Percentiles rank a stretch among this genome's conserved stretches.
Evolutionary conservation across 2,329 filamentous ascomycete species (phyloP).

Genomic region (Fusarium guadeloupense): DNA sequence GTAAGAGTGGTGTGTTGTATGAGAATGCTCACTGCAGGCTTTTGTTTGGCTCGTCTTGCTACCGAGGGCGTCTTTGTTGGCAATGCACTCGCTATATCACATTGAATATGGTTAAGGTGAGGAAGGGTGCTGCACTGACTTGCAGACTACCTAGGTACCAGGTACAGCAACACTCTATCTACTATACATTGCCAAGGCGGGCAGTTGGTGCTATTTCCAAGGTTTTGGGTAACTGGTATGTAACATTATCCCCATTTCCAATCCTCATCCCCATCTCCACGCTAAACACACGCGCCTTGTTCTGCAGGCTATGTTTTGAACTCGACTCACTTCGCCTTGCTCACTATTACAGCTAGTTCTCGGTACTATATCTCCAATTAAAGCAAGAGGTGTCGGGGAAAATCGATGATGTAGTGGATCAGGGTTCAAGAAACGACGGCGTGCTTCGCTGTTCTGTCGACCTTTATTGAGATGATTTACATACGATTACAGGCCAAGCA

Average conservation of each 20-base stretch:
- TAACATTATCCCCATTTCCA: conserved; percentile 1
- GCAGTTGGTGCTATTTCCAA: conserved; percentile 8
- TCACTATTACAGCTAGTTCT: neutral
- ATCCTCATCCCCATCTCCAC: neutral
- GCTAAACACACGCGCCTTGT: neutral
- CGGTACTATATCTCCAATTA: conserved; percentile 1
- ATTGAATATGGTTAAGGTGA: conserved; percentile 8
- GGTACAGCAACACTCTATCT: neutral
- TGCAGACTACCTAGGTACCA: too few relatives aligned
- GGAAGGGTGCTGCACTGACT: too few relatives aligned
- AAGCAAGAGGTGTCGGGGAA: conserved; percentile 1
- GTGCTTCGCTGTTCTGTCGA: conserved; percentile 24
- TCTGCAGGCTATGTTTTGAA: conserved; percentile 11
- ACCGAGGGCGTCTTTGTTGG: conserved; percentile 13
- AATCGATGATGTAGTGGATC: conserved; percentile 42
- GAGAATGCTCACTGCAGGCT: conserved; percentile 16
- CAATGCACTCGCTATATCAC: conserved; percentile 9
- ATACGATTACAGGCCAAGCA: conserved; percentile 11
- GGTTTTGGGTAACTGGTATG: conserved; percentile 7
- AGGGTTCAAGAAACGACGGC: conserved; percentile 38
- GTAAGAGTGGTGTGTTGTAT: conserved; percentile 12
- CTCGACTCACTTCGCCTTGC: neutral
- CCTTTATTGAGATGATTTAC: conserved; percentile 23
- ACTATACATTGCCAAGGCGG: neutral
- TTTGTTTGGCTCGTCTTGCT: conserved; percentile 19